phyloP scores from a whole-genome alignment of 2,329 filamentous ascomycete species.

The Stachybotrys chlorohalonatus region DNA sequence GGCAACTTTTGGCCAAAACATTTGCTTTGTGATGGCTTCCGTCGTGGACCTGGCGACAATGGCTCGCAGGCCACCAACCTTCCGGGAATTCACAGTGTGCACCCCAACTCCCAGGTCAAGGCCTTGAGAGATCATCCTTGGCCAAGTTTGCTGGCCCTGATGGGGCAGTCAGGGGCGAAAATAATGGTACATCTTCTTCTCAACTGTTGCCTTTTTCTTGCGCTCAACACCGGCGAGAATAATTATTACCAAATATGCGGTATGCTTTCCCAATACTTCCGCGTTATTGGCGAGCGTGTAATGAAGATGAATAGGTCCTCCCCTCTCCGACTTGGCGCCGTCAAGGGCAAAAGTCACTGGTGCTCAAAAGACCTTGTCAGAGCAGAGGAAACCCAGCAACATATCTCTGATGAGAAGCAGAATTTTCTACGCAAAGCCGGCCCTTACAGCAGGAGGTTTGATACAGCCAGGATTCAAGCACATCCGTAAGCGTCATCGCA shows the following conservation, averaged over 20 bases:
- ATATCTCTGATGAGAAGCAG: slow-evolving; percentile 73
- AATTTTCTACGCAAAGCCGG: slow-evolving; percentile 76
- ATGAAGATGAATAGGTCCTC: slow-evolving; percentile 27
- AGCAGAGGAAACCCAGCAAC: slow-evolving; percentile 33
- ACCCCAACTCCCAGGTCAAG: slow-evolving; percentile 62
- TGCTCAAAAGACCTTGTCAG: not conserved
- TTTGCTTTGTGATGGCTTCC: slow-evolving; percentile 76
- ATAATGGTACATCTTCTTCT: slow-evolving; percentile 72
- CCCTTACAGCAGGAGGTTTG: slow-evolving; percentile 56
- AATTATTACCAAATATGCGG: slow-evolving; percentile 78
- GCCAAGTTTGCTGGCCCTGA: slow-evolving; percentile 62
- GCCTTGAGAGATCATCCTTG: slow-evolving; percentile 63
- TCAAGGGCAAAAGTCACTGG: not conserved
- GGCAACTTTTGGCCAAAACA: slow-evolving; percentile 51
- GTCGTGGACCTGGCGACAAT: slow-evolving; percentile 32
- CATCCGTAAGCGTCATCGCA: slow-evolving; percentile 52
- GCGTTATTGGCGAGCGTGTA: not conserved
- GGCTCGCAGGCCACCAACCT: slow-evolving; percentile 34
- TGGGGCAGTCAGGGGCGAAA: slow-evolving; percentile 66
- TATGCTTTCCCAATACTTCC: slow-evolving; percentile 14
- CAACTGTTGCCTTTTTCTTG: slow-evolving; percentile 66
- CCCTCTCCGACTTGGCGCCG: slow-evolving; percentile 33
- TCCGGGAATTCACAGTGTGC: slow-evolving; percentile 54
- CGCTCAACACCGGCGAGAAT: slow-evolving; percentile 47
- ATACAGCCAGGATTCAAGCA: slow-evolving; percentile 70